phyloP scores from a whole-genome alignment of 2,329 filamentous ascomycete species.

The Fusarium albidum region DNA sequence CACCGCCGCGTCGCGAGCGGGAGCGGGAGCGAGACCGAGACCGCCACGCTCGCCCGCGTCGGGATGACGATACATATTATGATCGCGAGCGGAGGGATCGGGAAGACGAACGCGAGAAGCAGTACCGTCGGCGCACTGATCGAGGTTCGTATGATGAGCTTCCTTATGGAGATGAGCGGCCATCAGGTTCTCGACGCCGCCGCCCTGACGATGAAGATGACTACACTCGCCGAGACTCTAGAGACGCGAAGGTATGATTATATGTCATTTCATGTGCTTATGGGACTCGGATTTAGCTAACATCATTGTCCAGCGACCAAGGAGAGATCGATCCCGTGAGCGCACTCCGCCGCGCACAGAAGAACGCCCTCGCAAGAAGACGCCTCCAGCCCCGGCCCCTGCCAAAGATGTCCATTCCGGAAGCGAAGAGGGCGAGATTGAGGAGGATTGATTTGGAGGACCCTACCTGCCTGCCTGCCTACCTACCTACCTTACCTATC shows the following conservation, averaged over 20 bases:
- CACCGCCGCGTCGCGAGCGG: slow-evolving; percentile 45
- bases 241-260: slow-evolving; percentile 70
- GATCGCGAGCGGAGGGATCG: slow-evolving; percentile 87
- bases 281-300: slow-evolving; percentile 36
- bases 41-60: slow-evolving; percentile 61
- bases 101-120: slow-evolving; percentile 88
- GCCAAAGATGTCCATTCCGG: slow-evolving; percentile 70
- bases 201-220: slow-evolving; percentile 82
- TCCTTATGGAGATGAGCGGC: slow-evolving; percentile 83
- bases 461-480: too few relatives aligned
- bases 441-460: slow-evolving; percentile 68
- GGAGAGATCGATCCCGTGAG: slow-evolving; percentile 67
- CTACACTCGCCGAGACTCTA: slow-evolving; percentile 68
- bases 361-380: slow-evolving; percentile 63
- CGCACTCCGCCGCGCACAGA: slow-evolving; percentile 65
- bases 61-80: slow-evolving; percentile 74
- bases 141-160: slow-evolving; percentile 85
- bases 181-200: slow-evolving; percentile 74
- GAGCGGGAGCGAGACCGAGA: slow-evolving; percentile 54
- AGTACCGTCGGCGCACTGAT: slow-evolving; percentile 82
- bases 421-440: slow-evolving; percentile 98
- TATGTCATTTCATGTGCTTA: not conserved
- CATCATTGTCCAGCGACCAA: slow-evolving; percentile 57
- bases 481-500: too few relatives aligned
- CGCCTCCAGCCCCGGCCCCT: slow-evolving; percentile 52